Evolutionary conservation across 352 stramenopile species (phyloP).

Genomic region (Aphanomyces euteiches): DNA sequence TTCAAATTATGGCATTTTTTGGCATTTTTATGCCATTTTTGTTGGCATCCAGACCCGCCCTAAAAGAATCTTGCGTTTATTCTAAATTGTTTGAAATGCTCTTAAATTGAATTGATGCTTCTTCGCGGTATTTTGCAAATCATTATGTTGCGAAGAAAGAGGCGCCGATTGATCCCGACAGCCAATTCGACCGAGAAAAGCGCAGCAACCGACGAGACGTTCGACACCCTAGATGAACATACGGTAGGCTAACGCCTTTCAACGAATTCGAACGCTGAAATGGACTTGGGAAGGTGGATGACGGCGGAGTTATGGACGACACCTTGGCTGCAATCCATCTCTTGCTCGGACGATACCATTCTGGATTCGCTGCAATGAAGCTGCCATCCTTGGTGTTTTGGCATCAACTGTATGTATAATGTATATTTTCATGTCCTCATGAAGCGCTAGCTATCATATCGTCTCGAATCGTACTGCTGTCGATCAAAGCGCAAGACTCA

Average conservation of each 20-base stretch:
- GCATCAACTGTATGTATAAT: conserved; percentile 22
- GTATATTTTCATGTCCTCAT: background rate
- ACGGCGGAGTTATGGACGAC: conserved; percentile 22
- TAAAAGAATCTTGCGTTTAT: too few relatives aligned
- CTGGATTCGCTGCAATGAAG: conserved; percentile 3
- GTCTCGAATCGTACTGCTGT: conserved; percentile 23
- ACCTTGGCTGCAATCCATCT: conserved; percentile 23
- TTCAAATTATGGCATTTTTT: too few relatives aligned
- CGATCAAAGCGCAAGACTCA: conserved; percentile 21
- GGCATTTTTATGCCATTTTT: too few relatives aligned
- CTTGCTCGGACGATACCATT: conserved; percentile 19
- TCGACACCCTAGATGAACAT: conserved; percentile 22
- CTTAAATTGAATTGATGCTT: too few relatives aligned
- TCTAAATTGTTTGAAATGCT: too few relatives aligned
- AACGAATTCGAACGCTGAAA: background rate
- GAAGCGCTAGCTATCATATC: conserved; percentile 6
- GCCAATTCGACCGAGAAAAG: background rate
- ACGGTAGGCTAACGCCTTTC: background rate
- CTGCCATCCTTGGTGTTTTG: conserved; percentile 23
- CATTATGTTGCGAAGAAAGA: background rate
- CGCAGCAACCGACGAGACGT: background rate
- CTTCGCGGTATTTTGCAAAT: background rate
- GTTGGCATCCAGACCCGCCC: too few relatives aligned
- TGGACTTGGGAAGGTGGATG: background rate
- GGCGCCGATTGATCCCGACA: background rate